A percentile compares a stretch with the other conserved stretches of the same genome.
These are phyloP conservation scores for Mycena pura DNA, from an alignment of 768 basidiomycete species.

Conservation along the genomic window DNA sequence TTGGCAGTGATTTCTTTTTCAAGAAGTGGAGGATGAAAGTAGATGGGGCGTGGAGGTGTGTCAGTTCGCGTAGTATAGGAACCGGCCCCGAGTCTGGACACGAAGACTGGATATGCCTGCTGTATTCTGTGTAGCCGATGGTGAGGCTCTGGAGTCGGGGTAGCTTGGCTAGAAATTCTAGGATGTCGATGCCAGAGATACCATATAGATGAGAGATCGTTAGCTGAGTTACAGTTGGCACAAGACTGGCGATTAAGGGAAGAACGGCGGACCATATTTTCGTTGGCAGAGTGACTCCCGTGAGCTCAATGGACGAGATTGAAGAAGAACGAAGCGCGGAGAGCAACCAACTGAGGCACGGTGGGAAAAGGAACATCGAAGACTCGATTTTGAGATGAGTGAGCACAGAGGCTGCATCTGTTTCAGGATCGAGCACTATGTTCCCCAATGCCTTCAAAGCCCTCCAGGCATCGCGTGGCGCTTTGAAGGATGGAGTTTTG, in stretches of 20 bases:
- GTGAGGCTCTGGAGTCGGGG: slow-evolving; percentile 9
- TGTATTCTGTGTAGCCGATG: slow-evolving; percentile 26
- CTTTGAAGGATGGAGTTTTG: neutral
- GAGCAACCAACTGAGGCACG: slow-evolving; percentile 20
- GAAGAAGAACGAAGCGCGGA: slow-evolving; percentile 18
- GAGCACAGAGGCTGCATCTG: neutral
- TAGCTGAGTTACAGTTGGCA: slow-evolving; percentile 17
- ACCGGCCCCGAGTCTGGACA: slow-evolving; percentile 20
- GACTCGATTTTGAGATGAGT: slow-evolving; percentile 19
- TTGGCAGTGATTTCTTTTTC: slow-evolving; percentile 15
- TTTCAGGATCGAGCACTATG: slow-evolving; percentile 7
- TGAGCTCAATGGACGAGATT: slow-evolving; percentile 14
- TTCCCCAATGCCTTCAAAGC: neutral
- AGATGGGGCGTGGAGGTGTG: slow-evolving; percentile 20
- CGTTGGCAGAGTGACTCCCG: slow-evolving; percentile 12
- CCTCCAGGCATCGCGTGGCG: neutral
- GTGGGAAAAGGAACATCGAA: slow-evolving; percentile 15
- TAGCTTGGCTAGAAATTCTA: slow-evolving; percentile 21
- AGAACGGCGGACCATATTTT: slow-evolving; percentile 20
- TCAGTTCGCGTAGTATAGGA: slow-evolving; percentile 12
- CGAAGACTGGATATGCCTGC: slow-evolving; percentile 14
- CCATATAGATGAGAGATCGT: slow-evolving; percentile 16
- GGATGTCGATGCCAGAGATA: slow-evolving; percentile 19
- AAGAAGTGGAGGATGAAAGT: slow-evolving; percentile 20
- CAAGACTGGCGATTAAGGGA: slow-evolving; percentile 11